Evolutionary conservation across 1,284 basidiomycete genomes (phyloP).

Genomic region (Pseudozyma tsukubaensis): DNA sequence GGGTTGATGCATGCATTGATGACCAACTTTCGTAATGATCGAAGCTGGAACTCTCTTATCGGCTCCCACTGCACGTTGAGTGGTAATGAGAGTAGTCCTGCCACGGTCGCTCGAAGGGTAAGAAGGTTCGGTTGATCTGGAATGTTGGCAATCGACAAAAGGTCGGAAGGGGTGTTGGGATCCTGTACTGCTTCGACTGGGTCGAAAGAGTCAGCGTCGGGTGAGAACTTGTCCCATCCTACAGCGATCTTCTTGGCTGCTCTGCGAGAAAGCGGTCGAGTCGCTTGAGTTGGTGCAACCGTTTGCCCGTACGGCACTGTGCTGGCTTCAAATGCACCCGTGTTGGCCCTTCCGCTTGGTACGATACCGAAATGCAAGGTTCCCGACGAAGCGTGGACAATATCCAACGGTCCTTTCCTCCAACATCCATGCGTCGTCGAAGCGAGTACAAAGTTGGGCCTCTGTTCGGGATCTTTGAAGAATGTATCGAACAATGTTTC

Average conservation of each 20-base stretch:
- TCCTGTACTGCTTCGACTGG: constrained; percentile 12
- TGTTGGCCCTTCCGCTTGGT: constrained; percentile 72
- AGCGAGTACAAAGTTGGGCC: constrained; percentile 88
- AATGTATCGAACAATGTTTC: constrained; percentile 78
- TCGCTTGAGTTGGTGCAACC: constrained; percentile 7
- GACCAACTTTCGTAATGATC: constrained; percentile 84
- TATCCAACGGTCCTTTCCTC: constrained; percentile 71
- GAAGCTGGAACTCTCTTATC: constrained; percentile 77
- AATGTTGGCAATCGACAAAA: constrained; percentile 51
- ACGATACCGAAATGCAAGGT: constrained; percentile 82
- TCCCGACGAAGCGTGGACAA: constrained; percentile 82
- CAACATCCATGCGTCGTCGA: constrained; percentile 84
- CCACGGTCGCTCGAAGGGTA: constrained; percentile 55
- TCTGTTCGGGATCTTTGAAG: constrained; percentile 78
- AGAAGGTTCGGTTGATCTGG: constrained; percentile 44
- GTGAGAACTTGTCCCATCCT: constrained; percentile 41
- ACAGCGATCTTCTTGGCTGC: constrained; percentile 4
- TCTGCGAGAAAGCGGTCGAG: constrained; percentile 4
- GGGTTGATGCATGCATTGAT: constrained; percentile 89
- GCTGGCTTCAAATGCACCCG: constrained; percentile 23
- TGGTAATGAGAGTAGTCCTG: constrained; percentile 57
- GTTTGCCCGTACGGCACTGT: constrained; percentile 33
- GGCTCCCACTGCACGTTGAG: constrained; percentile 74
- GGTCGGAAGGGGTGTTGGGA: constrained; percentile 22
- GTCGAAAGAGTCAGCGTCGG: constrained; percentile 15